These are phyloP conservation scores for Inonotus hispidus DNA, from an alignment of 1,284 basidiomycete species.

Conservation along the genomic window DNA sequence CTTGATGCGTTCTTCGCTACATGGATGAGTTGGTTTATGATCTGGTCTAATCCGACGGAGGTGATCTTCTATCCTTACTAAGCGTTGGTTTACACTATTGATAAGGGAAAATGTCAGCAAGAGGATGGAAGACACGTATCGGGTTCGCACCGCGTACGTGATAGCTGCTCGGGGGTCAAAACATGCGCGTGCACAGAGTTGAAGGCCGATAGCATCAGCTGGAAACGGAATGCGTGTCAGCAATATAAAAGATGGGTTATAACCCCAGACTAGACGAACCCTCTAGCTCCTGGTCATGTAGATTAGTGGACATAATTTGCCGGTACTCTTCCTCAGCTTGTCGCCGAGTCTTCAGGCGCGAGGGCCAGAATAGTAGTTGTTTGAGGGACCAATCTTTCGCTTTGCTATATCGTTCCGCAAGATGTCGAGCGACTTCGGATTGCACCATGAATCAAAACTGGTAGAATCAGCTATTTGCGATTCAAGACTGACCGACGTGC, in stretches of 20 bases:
- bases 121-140: neutral
- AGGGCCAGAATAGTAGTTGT: neutral
- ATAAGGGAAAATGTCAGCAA: conserved; percentile 50
- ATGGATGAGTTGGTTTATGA: conserved; percentile 3
- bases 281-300: conserved; percentile 77
- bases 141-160: conserved; percentile 39
- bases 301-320: conserved; percentile 51
- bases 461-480: conserved; percentile 30
- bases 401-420: conserved; percentile 7
- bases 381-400: neutral
- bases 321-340: neutral
- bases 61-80: conserved; percentile 1
- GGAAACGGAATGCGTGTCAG: neutral
- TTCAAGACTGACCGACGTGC: conserved; percentile 57
- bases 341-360: neutral
- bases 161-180: conserved; percentile 74
- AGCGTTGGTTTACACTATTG: conserved; percentile 30
- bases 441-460: conserved; percentile 54
- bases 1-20: conserved; percentile 5
- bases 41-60: neutral
- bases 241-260: neutral
- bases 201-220: conserved; percentile 77
- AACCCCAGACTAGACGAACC: conserved; percentile 41
- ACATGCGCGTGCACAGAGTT: conserved; percentile 72
- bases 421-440: conserved; percentile 51